A percentile compares a stretch with the other conserved stretches of the same genome.
These are phyloP conservation scores for Kodamaea leandrae DNA, from an alignment of 805 yeast genomes.

Conservation along the genomic window DNA sequence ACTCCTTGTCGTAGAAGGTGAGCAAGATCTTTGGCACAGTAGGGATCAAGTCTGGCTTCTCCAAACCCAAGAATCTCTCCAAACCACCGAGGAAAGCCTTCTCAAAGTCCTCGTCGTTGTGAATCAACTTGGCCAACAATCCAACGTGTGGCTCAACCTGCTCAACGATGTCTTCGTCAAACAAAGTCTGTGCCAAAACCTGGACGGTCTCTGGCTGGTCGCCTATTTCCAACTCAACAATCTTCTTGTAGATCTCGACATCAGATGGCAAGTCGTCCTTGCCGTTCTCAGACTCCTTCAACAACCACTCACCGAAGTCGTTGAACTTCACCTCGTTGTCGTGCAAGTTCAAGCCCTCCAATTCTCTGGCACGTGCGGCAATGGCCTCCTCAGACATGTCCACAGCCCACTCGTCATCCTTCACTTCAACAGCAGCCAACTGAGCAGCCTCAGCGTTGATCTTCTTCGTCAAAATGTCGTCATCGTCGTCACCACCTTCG, in stretches of 20 bases:
- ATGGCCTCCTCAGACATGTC: slow-evolving; percentile 97
- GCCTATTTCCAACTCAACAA: slow-evolving; percentile 71
- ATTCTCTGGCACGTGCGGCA: slow-evolving; percentile 82
- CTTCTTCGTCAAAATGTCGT: slow-evolving; percentile 72
- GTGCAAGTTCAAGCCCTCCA: slow-evolving; percentile 60
- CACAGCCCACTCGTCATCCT: slow-evolving; percentile 96
- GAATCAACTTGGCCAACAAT: slow-evolving; percentile 72
- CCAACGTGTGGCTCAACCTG: slow-evolving; percentile 80
- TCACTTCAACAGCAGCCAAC: slow-evolving; percentile 57
- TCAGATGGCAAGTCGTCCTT: slow-evolving; percentile 70
- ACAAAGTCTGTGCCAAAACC: slow-evolving; percentile 88
- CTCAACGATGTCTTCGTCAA: slow-evolving; percentile 69
- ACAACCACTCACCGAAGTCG: slow-evolving; percentile 87
- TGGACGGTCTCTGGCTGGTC: slow-evolving; percentile 76
- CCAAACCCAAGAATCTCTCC: slow-evolving; percentile 87
- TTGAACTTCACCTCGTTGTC: slow-evolving; percentile 55
- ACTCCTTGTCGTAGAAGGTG: slow-evolving; percentile 77
- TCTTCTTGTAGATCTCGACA: slow-evolving; percentile 89
- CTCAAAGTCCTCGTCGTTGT: slow-evolving; percentile 63
- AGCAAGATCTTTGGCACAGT: slow-evolving; percentile 78
- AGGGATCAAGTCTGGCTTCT: slow-evolving; percentile 66
- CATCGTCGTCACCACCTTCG: slow-evolving; percentile 50
- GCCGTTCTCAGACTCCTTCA: slow-evolving; percentile 48
- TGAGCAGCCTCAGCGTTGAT: slow-evolving; percentile 82
- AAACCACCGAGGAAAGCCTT: slow-evolving; percentile 92